Conservation (phyloP, 805 yeast species). For the Schwanniomyces polymorphus region DNA sequence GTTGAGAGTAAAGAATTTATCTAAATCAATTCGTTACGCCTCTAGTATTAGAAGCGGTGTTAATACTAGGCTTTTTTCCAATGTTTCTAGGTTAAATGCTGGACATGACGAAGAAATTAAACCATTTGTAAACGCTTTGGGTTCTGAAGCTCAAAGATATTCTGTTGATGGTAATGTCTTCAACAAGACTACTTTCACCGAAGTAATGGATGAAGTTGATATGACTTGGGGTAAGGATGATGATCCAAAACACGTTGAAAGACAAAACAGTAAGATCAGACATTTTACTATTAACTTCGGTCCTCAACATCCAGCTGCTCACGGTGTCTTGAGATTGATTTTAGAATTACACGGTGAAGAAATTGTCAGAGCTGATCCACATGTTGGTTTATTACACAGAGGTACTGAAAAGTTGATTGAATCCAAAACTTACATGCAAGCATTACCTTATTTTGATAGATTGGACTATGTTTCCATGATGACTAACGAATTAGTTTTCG, state of each 20-base stretch:
- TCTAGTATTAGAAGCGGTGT: slow-evolving; percentile 1
- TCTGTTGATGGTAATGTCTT: slow-evolving; percentile 31
- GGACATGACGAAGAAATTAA: slow-evolving; percentile 26
- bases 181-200: slow-evolving; percentile 45
- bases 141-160: slow-evolving; percentile 34
- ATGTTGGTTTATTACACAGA: slow-evolving; percentile 82
- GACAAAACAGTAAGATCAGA: slow-evolving; percentile 60
- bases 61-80: slow-evolving; percentile 13
- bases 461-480: slow-evolving; percentile 84
- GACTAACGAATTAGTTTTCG: slow-evolving; percentile 86
- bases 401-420: slow-evolving; percentile 90
- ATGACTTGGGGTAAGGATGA: slow-evolving; percentile 46
- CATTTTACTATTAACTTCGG: slow-evolving; percentile 90
- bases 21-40: slow-evolving; percentile 9
- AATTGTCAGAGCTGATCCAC: slow-evolving; percentile 84
- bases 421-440: slow-evolving; percentile 83
- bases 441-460: slow-evolving; percentile 85
- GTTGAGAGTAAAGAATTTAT: slow-evolving; percentile 24
- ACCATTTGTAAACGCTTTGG: slow-evolving; percentile 38
- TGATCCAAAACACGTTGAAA: slow-evolving; percentile 42
- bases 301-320: slow-evolving; percentile 95
- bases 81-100: slow-evolving; percentile 18
- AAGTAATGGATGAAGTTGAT: slow-evolving; percentile 45
- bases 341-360: slow-evolving; percentile 88
- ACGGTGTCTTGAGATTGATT: slow-evolving; percentile 85